Base-by-base conservation (phyloP, 2,329 filamentous ascomycete species). In the Fonsecaea monophora region DNA sequence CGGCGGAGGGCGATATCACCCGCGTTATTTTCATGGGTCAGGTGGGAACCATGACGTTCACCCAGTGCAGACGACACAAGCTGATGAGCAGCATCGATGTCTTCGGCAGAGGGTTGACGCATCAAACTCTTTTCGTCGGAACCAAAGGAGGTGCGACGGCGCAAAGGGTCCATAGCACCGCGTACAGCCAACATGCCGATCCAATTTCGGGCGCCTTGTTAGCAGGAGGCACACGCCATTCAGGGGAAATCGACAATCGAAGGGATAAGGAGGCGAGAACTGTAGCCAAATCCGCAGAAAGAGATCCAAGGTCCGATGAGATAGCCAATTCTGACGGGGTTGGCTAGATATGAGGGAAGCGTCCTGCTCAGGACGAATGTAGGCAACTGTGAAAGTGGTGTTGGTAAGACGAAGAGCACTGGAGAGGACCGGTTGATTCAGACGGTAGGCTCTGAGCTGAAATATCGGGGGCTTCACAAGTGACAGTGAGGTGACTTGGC, bases 31-130 rank as follows among this genome's bases (percentile, higher is more conserved):
- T 68, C 68, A 59, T 64, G 62, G 45, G 57, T 35, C 25, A 60
- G 10, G 50, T 65, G 65, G 21, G 68, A 65, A 30, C 57, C 61
- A 53, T 67, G 60, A 32, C 80, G 78, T 67, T 77, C 80, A 48
- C 78, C 80, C 66, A 80, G 78, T 32, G 81, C 79, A 5, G 81
- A 82, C 4, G 81, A 82, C 55, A 82, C 78, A 66, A 82, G 73
- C 74, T 82, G 81, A 72, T 81, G 81, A 62, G 81, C 81, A 66
- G 81, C 80, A 70, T 82, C 81, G 53, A 82, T 71, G 69, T 82
- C 80, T 73, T 82, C 80, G 32, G 80, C 80, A 4, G 80, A 82
- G 3, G 80, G 80, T 66, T 82, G 79, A 68, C 78, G 78, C 73
- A 77, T 72, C 60, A 78, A 68, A 70, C 72, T 75, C 5, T 71